These are phyloP conservation scores for Trichoderma sp. DNA, from an alignment of 2,329 filamentous ascomycete genomes.

Conservation along the genomic window DNA sequence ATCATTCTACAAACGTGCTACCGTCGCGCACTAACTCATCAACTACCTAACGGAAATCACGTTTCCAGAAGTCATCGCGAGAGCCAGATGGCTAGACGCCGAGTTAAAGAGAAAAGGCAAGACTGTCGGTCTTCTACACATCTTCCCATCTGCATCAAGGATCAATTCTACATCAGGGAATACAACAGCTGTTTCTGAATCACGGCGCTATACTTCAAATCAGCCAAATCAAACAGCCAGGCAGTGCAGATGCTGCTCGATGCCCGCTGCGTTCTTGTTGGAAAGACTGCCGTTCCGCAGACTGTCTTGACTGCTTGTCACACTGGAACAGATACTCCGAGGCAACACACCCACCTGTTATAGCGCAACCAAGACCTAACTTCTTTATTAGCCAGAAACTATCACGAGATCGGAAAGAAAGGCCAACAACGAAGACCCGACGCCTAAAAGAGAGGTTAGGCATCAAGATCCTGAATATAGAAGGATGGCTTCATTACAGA, in stretches of 20 bases:
- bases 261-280: neutral
- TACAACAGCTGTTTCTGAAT: neutral
- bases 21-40: neutral
- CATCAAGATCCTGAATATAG: no score
- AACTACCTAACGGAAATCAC: neutral
- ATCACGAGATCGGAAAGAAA: no score
- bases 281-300: neutral
- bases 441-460: no score
- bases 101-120: neutral
- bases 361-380: no score
- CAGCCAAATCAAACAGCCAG: neutral
- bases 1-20: neutral
- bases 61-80: neutral
- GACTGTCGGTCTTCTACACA: neutral
- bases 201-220: neutral
- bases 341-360: no score
- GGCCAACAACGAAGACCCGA: no score
- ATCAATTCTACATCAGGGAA: neutral
- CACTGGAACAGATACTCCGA: no score
- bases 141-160: neutral
- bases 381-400: no score
- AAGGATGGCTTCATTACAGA: no score
- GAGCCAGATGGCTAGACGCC: neutral
- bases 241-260: neutral
- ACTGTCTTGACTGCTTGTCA: neutral